phyloP scores from a whole-genome alignment of 371 early-diverging fungal genomes.

The Furculomyces boomerangus region DNA sequence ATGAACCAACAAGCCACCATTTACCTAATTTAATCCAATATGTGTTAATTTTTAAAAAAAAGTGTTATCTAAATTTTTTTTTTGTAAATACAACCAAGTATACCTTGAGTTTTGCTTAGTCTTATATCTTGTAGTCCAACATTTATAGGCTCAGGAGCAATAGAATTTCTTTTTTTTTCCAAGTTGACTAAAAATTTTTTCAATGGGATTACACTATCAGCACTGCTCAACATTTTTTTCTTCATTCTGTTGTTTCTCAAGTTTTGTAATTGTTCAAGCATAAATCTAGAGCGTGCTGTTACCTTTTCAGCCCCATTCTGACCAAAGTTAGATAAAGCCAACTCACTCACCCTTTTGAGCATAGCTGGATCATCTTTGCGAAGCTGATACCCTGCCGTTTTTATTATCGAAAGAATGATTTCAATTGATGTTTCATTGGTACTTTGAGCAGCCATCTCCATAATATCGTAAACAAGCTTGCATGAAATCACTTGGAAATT shows the following conservation, averaged over 20 bases:
- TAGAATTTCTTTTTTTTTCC: conserved; percentile 25
- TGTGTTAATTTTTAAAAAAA: not conserved
- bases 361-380: conserved; percentile 80
- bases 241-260: conserved; percentile 84
- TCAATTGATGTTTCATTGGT: conserved; percentile 72
- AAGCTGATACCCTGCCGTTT: conserved; percentile 67
- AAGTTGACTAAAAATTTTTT: conserved; percentile 55
- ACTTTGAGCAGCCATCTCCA: conserved; percentile 42
- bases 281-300: conserved; percentile 66
- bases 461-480: conserved; percentile 70
- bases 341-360: conserved; percentile 53
- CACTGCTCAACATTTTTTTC: conserved; percentile 28
- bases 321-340: conserved; percentile 13
- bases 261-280: conserved; percentile 81
- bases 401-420: conserved; percentile 62
- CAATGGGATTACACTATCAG: conserved; percentile 47
- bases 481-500: conserved; percentile 75
- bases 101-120: conserved; percentile 55
- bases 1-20: conserved; percentile 76
- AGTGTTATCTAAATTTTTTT: not conserved
- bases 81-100: too few relatives aligned
- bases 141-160: conserved; percentile 53
- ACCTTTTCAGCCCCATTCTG: not conserved
- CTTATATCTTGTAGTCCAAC: conserved; percentile 79
- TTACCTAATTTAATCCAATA: conserved; percentile 13